These are phyloP conservation scores for Aspergillus niger DNA, from an alignment of 2,329 filamentous ascomycete species.

Conservation along the genomic window DNA sequence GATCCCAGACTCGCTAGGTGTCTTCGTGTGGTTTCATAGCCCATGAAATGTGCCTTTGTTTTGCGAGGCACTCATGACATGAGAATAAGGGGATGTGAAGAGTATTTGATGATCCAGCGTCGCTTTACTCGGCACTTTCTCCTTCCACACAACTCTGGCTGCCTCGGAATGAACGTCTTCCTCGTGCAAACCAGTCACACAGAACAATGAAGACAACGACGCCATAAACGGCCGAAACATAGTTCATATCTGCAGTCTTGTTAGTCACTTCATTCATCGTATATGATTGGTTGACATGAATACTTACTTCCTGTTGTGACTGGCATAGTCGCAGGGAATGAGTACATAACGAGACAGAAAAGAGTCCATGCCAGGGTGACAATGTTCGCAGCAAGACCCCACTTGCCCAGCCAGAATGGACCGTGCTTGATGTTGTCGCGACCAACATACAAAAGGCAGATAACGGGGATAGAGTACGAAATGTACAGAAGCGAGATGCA, in stretches of 20 bases:
- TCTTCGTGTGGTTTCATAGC: neutral
- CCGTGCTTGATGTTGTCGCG: constrained; percentile 49
- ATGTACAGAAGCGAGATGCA: constrained; percentile 53
- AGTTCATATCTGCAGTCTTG: constrained; percentile 42
- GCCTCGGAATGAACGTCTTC: constrained; percentile 32
- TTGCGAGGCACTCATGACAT: neutral
- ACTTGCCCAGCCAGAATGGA: constrained; percentile 51
- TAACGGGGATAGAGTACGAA: constrained; percentile 50
- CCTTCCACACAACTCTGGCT: constrained; percentile 15
- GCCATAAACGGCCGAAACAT: constrained; percentile 41
- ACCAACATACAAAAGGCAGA: constrained; percentile 49
- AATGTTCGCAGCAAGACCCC: constrained; percentile 47
- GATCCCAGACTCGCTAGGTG: neutral
- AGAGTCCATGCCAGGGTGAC: constrained; percentile 50
- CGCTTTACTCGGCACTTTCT: constrained; percentile 1
- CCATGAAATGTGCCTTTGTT: neutral
- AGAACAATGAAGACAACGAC: constrained; percentile 39
- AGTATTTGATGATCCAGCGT: constrained; percentile 7
- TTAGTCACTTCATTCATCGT: neutral
- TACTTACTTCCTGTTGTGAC: constrained; percentile 39
- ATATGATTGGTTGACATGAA: neutral
- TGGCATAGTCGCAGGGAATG: constrained; percentile 41
- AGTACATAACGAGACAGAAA: constrained; percentile 42
- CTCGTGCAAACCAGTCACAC: constrained; percentile 40
- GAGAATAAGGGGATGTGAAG: neutral